phyloP scores from a whole-genome alignment of 257 asterid species.

The Solanum boliviense region DNA sequence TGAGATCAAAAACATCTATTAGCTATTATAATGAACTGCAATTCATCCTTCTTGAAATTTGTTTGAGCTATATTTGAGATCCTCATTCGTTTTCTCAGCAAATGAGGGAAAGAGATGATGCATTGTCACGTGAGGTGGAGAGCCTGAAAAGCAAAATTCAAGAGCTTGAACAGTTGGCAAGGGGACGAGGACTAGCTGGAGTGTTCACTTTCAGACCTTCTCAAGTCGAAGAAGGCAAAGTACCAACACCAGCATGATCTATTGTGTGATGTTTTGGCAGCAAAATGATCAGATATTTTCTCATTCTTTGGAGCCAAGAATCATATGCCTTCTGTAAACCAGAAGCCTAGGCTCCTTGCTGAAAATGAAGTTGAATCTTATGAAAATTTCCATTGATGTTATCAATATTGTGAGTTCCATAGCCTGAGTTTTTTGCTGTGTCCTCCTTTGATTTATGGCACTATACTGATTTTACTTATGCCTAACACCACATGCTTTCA shows the following conservation, averaged over 20 bases:
- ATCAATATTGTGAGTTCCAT: background rate
- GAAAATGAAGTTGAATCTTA: background rate
- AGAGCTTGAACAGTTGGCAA: slow-evolving; percentile 35
- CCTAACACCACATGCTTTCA: background rate
- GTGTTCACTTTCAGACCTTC: slow-evolving; percentile 19
- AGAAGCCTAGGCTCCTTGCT: background rate
- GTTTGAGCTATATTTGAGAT: background rate
- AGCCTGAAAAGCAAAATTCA: slow-evolving; percentile 19
- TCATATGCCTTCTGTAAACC: background rate
- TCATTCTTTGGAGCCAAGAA: slow-evolving; percentile 13
- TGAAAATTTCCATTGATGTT: background rate
- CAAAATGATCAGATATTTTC: background rate
- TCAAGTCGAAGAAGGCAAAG: slow-evolving; percentile 16
- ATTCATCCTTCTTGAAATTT: background rate
- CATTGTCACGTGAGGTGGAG: slow-evolving; percentile 28
- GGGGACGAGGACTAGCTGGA: slow-evolving; percentile 34
- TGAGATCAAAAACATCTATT: background rate
- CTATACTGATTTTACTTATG: background rate
- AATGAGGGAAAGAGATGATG: slow-evolving; percentile 31
- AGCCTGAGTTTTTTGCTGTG: background rate
- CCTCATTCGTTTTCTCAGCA: slow-evolving; percentile 10
- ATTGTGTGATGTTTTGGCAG: background rate
- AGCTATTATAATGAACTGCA: background rate
- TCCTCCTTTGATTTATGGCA: background rate
- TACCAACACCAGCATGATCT: slow-evolving; percentile 3